Percentiles rank a stretch among this genome's conserved stretches.
These are phyloP conservation scores for Gigaspora rosea DNA, from an alignment of 192 early-diverging fungal species.

Conservation along the genomic window DNA sequence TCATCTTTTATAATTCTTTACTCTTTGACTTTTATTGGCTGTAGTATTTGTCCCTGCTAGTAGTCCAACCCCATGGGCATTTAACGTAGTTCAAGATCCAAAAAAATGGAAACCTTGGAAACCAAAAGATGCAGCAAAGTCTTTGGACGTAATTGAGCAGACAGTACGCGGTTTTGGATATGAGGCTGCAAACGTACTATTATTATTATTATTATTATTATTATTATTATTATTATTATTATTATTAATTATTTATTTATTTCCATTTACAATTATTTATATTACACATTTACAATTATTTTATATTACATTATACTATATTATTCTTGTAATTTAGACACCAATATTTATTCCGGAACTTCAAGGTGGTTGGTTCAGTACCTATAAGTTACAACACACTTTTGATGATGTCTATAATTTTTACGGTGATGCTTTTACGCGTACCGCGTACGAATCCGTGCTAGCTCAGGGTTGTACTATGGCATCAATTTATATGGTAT, in stretches of 20 bases:
- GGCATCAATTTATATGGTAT: conserved; percentile 69
- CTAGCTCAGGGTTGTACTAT: conserved; percentile 69
- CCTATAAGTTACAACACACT: conserved; percentile 60
- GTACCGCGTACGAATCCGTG: conserved; percentile 58
- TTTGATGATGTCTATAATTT: conserved; percentile 72
- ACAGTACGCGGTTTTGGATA: conserved; percentile 69
- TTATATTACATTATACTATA: not conserved
- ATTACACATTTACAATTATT: not conserved
- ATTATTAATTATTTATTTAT: conserved; percentile 11
- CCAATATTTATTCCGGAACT: conserved; percentile 77
- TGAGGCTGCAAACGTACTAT: conserved; percentile 56
- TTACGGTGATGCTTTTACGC: conserved; percentile 71
- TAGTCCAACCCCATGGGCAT: conserved; percentile 51
- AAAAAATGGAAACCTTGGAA: conserved; percentile 61
- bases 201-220: not conserved
- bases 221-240: not conserved
- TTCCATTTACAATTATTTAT: not conserved
- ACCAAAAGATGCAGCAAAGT: conserved; percentile 44
- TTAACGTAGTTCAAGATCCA: conserved; percentile 38
- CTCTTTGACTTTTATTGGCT: not conserved
- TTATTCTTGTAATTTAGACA: conserved; percentile 40
- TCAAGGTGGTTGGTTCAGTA: conserved; percentile 82
- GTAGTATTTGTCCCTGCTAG: conserved; percentile 60
- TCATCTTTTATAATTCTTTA: not conserved
- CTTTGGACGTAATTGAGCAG: conserved; percentile 65